Percentiles rank a stretch among this genome's conserved stretches.
Conservation (phyloP, 2,329 filamentous ascomycete species). For the Penicillium verrucosum region DNA sequence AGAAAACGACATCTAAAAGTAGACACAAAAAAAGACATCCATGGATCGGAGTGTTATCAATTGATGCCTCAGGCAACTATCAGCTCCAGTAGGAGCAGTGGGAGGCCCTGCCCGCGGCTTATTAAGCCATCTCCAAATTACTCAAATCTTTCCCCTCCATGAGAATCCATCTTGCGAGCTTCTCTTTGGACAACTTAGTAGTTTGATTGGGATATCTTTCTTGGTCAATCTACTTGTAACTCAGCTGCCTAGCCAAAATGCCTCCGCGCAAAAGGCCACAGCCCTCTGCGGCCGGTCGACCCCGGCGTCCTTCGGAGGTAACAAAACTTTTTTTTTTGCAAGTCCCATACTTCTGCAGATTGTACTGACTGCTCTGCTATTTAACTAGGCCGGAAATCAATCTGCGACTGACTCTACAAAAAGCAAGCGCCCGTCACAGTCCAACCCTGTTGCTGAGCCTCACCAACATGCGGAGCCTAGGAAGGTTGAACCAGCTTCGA, state of each 20-base stretch:
- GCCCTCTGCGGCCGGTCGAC: conserved; percentile 27
- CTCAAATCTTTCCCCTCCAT: conserved; percentile 25
- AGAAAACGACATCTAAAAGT: not conserved
- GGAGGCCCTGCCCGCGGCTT: not conserved
- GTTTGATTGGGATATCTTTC: conserved; percentile 7
- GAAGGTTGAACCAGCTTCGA: conserved; percentile 18
- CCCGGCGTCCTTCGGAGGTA: conserved; percentile 33
- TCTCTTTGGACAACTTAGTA: conserved; percentile 5
- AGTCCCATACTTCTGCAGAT: not conserved
- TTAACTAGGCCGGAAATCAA: conserved; percentile 6
- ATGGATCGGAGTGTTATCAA: too few species aligned
- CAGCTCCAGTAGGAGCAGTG: not conserved
- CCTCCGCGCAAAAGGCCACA: conserved; percentile 39
- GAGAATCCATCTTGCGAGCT: conserved; percentile 5
- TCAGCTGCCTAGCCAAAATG: conserved; percentile 26
- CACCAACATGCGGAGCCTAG: conserved; percentile 17
- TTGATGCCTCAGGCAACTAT: conserved; percentile 15
- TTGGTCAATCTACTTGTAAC: not conserved
- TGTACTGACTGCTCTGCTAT: conserved; percentile 6
- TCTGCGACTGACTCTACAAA: conserved; percentile 25
- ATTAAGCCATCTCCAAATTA: conserved; percentile 27
- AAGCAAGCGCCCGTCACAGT: conserved; percentile 29
- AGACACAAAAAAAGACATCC: too few species aligned
- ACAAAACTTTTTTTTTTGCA: conserved; percentile 28
- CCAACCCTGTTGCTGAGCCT: conserved; percentile 21